These are phyloP conservation scores for Apiospora sp. DNA, from an alignment of 2,329 filamentous ascomycete species.

Conservation along the genomic window DNA sequence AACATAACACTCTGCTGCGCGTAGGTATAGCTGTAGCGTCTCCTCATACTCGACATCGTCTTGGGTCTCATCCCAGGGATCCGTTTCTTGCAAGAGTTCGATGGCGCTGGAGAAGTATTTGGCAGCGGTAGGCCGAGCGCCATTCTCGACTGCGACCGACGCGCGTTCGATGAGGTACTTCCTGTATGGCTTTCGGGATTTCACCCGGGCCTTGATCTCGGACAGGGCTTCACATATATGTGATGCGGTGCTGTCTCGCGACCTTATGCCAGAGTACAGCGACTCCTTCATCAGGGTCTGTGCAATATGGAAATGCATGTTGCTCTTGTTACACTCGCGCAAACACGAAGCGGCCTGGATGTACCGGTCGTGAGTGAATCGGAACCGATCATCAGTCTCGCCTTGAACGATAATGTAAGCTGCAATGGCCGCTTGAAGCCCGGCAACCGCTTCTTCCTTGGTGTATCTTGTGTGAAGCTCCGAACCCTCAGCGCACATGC, in stretches of 20 bases:
- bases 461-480: slow-evolving; percentile 59
- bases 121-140: slow-evolving; percentile 81
- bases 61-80: slow-evolving; percentile 75
- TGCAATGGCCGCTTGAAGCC: slow-evolving; percentile 82
- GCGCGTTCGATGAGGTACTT: slow-evolving; percentile 82
- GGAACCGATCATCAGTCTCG: slow-evolving; percentile 85
- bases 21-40: slow-evolving; percentile 80
- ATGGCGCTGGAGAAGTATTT: slow-evolving; percentile 84
- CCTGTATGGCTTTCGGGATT: slow-evolving; percentile 70
- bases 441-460: slow-evolving; percentile 74
- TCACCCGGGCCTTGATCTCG: slow-evolving; percentile 74
- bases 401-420: slow-evolving; percentile 83
- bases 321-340: slow-evolving; percentile 71
- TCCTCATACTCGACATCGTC: slow-evolving; percentile 86
- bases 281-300: slow-evolving; percentile 73
- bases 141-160: slow-evolving; percentile 79
- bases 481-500: slow-evolving; percentile 37
- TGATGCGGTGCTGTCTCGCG: slow-evolving; percentile 76
- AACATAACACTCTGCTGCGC: slow-evolving; percentile 83
- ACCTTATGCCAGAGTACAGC: slow-evolving; percentile 69
- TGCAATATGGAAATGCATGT: slow-evolving; percentile 92
- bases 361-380: slow-evolving; percentile 89
- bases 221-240: slow-evolving; percentile 82
- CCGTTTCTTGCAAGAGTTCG: slow-evolving; percentile 77
- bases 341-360: slow-evolving; percentile 76